A percentile compares a stretch with the other conserved stretches of the same genome.
Conservation (phyloP, 202 grass and related monocot species). For the Miscanthus sacchariflorus region DNA sequence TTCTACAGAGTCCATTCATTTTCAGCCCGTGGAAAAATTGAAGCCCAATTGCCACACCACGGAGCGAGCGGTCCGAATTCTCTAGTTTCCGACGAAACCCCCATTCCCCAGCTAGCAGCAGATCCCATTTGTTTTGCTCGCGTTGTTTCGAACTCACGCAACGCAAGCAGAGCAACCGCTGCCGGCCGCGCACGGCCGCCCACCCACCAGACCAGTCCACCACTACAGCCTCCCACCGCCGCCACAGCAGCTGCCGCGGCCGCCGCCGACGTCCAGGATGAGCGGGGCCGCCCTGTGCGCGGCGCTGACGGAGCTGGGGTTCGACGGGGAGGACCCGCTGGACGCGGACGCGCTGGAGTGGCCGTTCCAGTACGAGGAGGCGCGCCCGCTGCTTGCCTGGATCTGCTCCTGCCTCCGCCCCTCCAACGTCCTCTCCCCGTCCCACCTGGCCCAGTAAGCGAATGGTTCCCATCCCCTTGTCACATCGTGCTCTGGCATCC, state of each 20-base stretch:
- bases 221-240: not conserved
- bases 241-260: not conserved
- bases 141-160: conserved; percentile 60
- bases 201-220: conserved; percentile 11
- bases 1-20: no score
- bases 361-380: conserved; percentile 99
- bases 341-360: conserved; percentile 98
- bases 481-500: not conserved
- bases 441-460: conserved; percentile 84
- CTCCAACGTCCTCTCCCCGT: conserved; percentile 89
- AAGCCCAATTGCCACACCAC: not conserved
- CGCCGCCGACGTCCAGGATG: conserved; percentile 48
- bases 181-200: conserved; percentile 58
- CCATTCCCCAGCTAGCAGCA: not conserved
- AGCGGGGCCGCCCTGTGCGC: conserved; percentile 84
- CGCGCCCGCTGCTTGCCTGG: conserved; percentile 88
- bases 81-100: not conserved
- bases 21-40: not conserved
- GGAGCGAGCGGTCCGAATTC: conserved; percentile 16
- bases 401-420: conserved; percentile 99
- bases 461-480: not conserved
- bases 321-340: conserved; percentile 85
- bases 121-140: conserved; percentile 11
- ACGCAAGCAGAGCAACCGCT: conserved; percentile 36
- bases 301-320: conserved; percentile 83